Base-by-base conservation (phyloP, 441 rosid species). In the Pelargonium australe region DNA sequence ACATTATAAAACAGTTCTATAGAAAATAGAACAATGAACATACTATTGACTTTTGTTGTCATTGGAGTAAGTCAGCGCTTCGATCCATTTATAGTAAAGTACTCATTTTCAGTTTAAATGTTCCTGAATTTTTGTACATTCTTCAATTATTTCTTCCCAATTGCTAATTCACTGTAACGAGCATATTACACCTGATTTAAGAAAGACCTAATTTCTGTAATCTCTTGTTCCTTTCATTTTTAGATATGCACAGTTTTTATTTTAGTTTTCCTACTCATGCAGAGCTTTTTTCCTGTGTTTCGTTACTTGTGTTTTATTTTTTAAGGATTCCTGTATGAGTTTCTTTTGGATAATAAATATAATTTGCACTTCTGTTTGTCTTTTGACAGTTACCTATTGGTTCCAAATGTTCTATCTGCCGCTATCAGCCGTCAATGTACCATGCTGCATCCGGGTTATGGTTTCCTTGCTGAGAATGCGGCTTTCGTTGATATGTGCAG, bases 381-480 rank as follows among this genome's bases (percentile, higher is more conserved):
- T 79, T 13, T 64, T 55, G 25, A 31, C 82, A 91, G 98, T 81
- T 94, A 94, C 76, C 82, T 94, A 66, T 71, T 89, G 79, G 88
- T 88, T 70, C 90, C 95, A 4, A 91, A 94, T 85, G 99, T 91
- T 77, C 74, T 94, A 60, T 88, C 99, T 12, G 99, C 99, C 75
- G 99, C 99, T 61, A 83, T 89, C 16, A 94, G 95, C 81, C 84
- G 89, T 10, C 81, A 85, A 40, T 94, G 99, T 74, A 91, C 97
- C 55, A 94, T 94, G 97, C 84, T 94, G 66, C 99, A 94, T 86
- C 99, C 99, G 73, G 99, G 99, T 75, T 94, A 94, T 78, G 99
- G 99, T 14, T 91, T 94, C 83, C 99, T 94, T 75, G 82, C 99
- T 14, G 99, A 94, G 78, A 94, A 94, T 78, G 97, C 97, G 55